Evolutionary conservation across 352 stramenopile species (phyloP), one percentile per base, ranked within the genome.

Genomic region (Phytophthora cryptogea): DNA sequence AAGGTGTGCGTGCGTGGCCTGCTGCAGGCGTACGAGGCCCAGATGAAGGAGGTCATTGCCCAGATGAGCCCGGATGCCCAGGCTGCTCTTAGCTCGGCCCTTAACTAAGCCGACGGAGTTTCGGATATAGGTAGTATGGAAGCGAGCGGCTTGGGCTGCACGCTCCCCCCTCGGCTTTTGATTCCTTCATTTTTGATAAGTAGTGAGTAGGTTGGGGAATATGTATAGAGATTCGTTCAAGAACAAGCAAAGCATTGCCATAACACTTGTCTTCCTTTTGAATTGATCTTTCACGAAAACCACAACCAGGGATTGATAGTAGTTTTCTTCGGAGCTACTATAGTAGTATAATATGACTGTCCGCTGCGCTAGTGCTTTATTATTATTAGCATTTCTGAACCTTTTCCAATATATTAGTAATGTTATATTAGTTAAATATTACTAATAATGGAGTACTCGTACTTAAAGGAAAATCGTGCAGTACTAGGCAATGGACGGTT

Each of bases 11-110:
- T 95, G 57, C 82, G 81, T 52, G 79, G 70, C 5, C 71, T 95
- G 44, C 67, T 91, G 7, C 75, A 68, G 33, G 63, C 77, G 11
- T 94, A 89, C 46, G 76, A 89, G 53, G 74, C 76, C 32, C 86
- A 95, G 68, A 90, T 92, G 72, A 88, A 88, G 57, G 83, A 88
- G 23, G 76, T 90, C 4, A 78, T 92, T 48, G 73, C 70, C 27
- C 76, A 89, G 69, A 81, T 95, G 72, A 86, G 74, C 62, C 72
- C 80, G 3, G 80, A 91, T 46, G 68, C 80, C 27, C 86, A 95
- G 68, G 70, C 73, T 57, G 76, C 72, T 64, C 79, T 95, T 26
- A 72, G 66, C 52, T 80, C 74, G 57, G 74, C 77, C 40, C 64
- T 87, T 31, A 71, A 81, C 62, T 87, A 80, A 65, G 35, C 23